These are phyloP conservation scores for Rosa persica DNA, from an alignment of 306 rosid species.

Conservation along the genomic window DNA sequence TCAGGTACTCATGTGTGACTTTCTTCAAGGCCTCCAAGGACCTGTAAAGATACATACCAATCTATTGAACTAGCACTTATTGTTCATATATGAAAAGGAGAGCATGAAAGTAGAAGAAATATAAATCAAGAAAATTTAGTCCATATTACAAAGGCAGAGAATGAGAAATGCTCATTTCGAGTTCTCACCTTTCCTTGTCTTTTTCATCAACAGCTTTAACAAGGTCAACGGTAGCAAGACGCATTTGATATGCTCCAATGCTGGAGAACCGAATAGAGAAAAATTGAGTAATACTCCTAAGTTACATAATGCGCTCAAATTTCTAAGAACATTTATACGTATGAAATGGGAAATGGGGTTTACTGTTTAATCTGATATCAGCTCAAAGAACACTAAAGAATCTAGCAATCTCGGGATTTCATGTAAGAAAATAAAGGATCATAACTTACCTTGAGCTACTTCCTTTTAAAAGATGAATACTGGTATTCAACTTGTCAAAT, in stretches of 20 bases:
- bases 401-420: background rate
- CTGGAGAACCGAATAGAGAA: conserved; percentile 11
- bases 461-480: conserved; percentile 27
- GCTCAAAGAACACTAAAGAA: background rate
- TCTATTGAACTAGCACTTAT: background rate
- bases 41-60: conserved; percentile 10
- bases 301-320: background rate
- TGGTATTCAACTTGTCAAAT: background rate
- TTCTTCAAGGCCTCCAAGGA: conserved; percentile 8
- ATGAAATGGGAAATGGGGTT: background rate
- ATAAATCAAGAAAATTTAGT: background rate
- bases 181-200: conserved; percentile 19
- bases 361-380: background rate
- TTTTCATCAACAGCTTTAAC: conserved; percentile 11
- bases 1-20: conserved; percentile 11
- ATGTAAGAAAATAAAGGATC: background rate
- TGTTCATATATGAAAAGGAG: background rate
- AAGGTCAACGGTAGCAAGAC: conserved; percentile 17
- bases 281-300: background rate
- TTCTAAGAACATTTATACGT: background rate
- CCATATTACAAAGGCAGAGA: background rate
- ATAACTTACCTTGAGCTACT: conserved; percentile 25
- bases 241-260: conserved; percentile 22
- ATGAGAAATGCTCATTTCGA: background rate
- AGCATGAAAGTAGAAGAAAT: background rate